Evolutionary conservation across 352 stramenopile genomes (phyloP).

Genomic region (Phytophthora multivora): DNA sequence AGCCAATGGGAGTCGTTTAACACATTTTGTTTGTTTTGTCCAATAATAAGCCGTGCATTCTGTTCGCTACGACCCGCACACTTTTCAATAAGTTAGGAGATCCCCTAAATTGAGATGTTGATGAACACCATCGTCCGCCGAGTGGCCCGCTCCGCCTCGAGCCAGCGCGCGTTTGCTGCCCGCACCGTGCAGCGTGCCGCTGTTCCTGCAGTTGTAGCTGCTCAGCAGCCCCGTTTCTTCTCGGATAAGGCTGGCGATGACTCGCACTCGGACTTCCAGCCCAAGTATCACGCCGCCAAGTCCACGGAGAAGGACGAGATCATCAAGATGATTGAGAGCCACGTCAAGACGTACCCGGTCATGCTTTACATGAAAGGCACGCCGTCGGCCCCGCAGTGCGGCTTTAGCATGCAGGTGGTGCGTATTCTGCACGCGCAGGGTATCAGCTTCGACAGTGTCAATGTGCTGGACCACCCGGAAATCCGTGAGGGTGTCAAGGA

Average conservation of each 20-base stretch:
- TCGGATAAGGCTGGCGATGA: conserved; percentile 53
- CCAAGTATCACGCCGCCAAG: conserved; percentile 84
- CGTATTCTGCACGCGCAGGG: conserved; percentile 93
- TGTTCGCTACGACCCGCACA: neutral
- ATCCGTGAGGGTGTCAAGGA: conserved; percentile 99
- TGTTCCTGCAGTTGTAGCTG: neutral
- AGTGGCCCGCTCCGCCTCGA: conserved; percentile 35
- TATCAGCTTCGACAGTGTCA: conserved; percentile 97
- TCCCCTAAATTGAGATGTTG: conserved; percentile 24
- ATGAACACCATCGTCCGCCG: conserved; percentile 42
- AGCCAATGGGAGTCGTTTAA: neutral
- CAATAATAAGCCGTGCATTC: neutral
- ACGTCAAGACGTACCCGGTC: conserved; percentile 91
- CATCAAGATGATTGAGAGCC: conserved; percentile 90
- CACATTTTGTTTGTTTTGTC: neutral
- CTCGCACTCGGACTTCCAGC: conserved; percentile 91
- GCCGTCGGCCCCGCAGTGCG: conserved; percentile 95
- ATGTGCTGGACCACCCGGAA: conserved; percentile 98
- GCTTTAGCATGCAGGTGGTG: conserved; percentile 97
- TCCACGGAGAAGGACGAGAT: conserved; percentile 90
- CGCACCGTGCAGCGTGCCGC: neutral
- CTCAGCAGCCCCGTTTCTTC: conserved; percentile 31
- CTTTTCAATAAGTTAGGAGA: conserved; percentile 16
- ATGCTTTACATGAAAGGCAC: conserved; percentile 99
- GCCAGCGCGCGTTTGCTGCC: conserved; percentile 17